Evolutionary conservation across 169 alveolate genomes (phyloP).

Genomic region (Ichthyophthirius multifiliis): DNA sequence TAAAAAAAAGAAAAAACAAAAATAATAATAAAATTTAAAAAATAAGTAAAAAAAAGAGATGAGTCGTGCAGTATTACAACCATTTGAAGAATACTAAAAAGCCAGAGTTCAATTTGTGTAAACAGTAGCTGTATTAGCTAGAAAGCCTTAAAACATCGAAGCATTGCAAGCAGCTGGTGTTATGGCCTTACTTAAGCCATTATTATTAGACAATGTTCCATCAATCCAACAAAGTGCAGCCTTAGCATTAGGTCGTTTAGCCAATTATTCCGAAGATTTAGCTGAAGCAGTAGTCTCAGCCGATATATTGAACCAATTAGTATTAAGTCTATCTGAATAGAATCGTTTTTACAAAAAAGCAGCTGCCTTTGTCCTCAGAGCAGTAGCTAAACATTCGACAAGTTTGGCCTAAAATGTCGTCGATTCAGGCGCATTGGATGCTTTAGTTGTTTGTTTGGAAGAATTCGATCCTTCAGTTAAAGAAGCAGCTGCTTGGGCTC

Average conservation of each 20-base stretch:
- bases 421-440: constrained; percentile 92
- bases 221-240: constrained; percentile 94
- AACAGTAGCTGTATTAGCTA: constrained; percentile 94
- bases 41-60: constrained; percentile 45
- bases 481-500: constrained; percentile 93
- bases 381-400: constrained; percentile 94
- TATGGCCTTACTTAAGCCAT: constrained; percentile 89
- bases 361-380: constrained; percentile 93
- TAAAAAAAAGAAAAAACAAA: too few species aligned
- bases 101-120: constrained; percentile 93
- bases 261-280: constrained; percentile 90
- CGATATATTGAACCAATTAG: constrained; percentile 91
- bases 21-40: neutral
- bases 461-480: constrained; percentile 94
- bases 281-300: constrained; percentile 93
- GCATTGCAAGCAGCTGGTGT: constrained; percentile 92
- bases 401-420: constrained; percentile 93
- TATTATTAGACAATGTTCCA: constrained; percentile 90
- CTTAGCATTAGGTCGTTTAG: constrained; percentile 93
- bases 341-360: constrained; percentile 92
- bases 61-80: constrained; percentile 90
- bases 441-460: constrained; percentile 91
- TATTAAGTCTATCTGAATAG: constrained; percentile 85
- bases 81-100: constrained; percentile 93
- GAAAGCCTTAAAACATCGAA: constrained; percentile 92